These are phyloP conservation scores for Cytospora chrysosperma DNA, from an alignment of 2,329 filamentous ascomycete genomes.

Conservation along the genomic window DNA sequence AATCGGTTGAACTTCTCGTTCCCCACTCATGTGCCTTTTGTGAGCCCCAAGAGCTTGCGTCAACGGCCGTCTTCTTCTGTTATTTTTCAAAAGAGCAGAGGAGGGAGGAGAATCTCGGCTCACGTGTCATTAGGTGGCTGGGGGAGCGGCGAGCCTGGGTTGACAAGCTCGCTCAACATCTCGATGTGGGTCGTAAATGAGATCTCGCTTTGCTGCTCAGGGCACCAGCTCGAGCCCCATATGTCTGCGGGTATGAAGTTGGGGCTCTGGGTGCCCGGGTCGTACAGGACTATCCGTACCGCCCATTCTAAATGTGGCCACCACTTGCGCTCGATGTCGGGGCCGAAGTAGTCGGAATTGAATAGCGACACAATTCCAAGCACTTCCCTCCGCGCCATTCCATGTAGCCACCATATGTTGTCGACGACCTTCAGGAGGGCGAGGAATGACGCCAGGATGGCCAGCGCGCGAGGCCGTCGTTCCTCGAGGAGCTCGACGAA, in stretches of 20 bases:
- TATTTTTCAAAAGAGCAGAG: background rate
- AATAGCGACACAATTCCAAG: conserved; percentile 61
- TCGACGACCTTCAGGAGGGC: conserved; percentile 63
- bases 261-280: conserved; percentile 45
- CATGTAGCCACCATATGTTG: conserved; percentile 67
- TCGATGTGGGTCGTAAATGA: conserved; percentile 46
- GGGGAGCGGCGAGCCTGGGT: conserved; percentile 13
- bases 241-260: conserved; percentile 53
- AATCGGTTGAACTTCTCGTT: background rate
- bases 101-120: conserved; percentile 14
- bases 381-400: conserved; percentile 64
- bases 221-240: conserved; percentile 54
- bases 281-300: conserved; percentile 57
- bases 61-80: conserved; percentile 9
- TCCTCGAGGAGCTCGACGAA: conserved; percentile 60
- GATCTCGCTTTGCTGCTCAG: conserved; percentile 32
- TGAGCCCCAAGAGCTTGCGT: conserved; percentile 14
- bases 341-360: conserved; percentile 50
- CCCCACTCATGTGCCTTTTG: conserved; percentile 10
- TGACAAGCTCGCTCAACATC: conserved; percentile 42
- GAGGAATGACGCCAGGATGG: conserved; percentile 66
- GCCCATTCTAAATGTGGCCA: conserved; percentile 63
- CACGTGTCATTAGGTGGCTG: conserved; percentile 18
- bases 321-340: conserved; percentile 46
- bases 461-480: conserved; percentile 59